Evolutionary conservation across 257 asterid genomes (phyloP).

Genomic region (Ballota nigra): DNA sequence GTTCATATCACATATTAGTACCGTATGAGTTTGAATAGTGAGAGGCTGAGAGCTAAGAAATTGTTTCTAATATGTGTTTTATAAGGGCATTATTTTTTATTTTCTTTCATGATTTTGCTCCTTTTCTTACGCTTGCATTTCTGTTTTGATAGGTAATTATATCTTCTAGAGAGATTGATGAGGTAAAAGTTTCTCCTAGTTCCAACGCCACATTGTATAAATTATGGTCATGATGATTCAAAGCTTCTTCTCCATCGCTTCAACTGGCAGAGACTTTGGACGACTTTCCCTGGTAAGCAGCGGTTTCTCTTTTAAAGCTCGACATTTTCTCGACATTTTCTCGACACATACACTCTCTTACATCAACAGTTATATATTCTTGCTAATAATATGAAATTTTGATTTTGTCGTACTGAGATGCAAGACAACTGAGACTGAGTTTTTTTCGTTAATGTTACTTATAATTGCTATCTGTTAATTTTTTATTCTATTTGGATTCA

Average conservation of each 20-base stretch:
- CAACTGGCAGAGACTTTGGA: constrained; percentile 99
- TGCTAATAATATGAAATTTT: background rate
- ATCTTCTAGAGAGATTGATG: too few relatives aligned
- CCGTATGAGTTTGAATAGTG: too few relatives aligned
- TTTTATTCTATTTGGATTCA: background rate
- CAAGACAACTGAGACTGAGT: background rate
- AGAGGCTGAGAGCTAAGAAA: too few relatives aligned
- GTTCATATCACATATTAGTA: too few relatives aligned
- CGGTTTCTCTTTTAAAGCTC: background rate
- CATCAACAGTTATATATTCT: background rate
- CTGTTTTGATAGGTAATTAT: too few relatives aligned
- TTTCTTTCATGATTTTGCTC: too few relatives aligned
- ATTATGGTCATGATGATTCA: constrained; percentile 84
- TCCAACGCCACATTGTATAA: too few relatives aligned
- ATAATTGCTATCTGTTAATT: background rate
- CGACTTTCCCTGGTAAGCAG: constrained; percentile 69
- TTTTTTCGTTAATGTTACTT: background rate
- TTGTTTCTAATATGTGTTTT: too few relatives aligned
- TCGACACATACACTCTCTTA: background rate
- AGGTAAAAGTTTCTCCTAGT: too few relatives aligned
- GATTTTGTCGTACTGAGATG: background rate
- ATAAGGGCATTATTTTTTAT: too few relatives aligned
- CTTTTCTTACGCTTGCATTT: too few relatives aligned
- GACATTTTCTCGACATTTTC: too few relatives aligned
- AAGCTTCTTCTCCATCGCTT: constrained; percentile 95